phyloP scores from a whole-genome alignment of 805 yeast species.

The Ogataea chonburiensis region DNA sequence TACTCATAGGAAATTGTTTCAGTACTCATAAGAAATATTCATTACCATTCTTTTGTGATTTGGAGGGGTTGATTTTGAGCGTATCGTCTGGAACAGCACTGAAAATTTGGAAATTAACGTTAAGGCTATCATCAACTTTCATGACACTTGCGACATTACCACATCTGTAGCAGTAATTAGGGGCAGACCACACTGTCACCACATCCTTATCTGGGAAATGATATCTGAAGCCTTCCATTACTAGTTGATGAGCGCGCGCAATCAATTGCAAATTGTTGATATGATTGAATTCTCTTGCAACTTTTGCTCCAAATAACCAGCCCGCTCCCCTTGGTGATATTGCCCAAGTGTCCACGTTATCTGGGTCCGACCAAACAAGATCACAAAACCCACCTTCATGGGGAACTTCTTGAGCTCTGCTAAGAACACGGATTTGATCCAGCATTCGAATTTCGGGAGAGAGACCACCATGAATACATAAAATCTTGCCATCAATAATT shows the following conservation, averaged over 20 bases:
- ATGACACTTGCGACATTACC: conserved; percentile 98
- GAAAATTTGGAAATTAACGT: conserved; percentile 89
- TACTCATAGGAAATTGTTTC: conserved; percentile 4
- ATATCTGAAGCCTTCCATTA: conserved; percentile 97
- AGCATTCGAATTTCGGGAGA: conserved; percentile 97
- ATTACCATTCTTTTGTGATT: conserved; percentile 37
- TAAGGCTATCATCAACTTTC: conserved; percentile 86
- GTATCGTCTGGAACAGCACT: conserved; percentile 91
- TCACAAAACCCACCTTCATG: conserved; percentile 99
- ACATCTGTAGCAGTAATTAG: conserved; percentile 95
- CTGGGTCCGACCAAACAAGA: conserved; percentile 97
- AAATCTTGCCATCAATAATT: conserved; percentile 87
- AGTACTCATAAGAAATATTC: conserved; percentile 39
- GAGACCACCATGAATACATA: conserved; percentile 96
- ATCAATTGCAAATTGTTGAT: conserved; percentile 84
- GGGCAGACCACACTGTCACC: conserved; percentile 98
- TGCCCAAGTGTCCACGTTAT: conserved; percentile 97
- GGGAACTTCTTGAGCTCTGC: conserved; percentile 97
- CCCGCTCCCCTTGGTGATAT: conserved; percentile 98
- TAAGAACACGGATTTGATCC: conserved; percentile 90
- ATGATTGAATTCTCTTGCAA: conserved; percentile 93
- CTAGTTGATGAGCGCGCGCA: conserved; percentile 96
- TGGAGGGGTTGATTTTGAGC: conserved; percentile 35
- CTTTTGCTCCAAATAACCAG: conserved; percentile 93
- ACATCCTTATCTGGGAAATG: conserved; percentile 91